Evolutionary conservation across 495 filamentous ascomycete genomes (phyloP), one percentile per base, ranked within the genome.

Genomic region (Tuber aestivum): DNA sequence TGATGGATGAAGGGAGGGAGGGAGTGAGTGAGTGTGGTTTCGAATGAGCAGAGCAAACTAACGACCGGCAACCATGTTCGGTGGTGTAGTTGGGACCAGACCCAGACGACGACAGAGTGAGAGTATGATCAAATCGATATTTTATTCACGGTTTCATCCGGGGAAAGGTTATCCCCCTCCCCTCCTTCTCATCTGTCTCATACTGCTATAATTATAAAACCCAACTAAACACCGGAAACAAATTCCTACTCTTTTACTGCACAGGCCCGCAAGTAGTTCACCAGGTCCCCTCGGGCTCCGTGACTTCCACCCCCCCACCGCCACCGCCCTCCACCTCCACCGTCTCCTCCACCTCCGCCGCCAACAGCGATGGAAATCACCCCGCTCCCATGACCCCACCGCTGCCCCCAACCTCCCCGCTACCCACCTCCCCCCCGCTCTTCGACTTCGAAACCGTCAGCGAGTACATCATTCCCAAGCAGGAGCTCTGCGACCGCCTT

Each of bases 121-220:
- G 65, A 79, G 45, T 50, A 93, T 92, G 93, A 97, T 98, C 84
- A 92, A 94, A 80, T 92, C 93, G 75, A 97, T 98, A 75, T 99
- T 98, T 86, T 97, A 94, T 84, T 92, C 93, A 77, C 91, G 92
- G 75, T 99, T 99, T 86, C 92, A 97, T 80, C 91, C 92, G 20
- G 88, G 92, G 78, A 91, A 97, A 89, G 94, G 94, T 94, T 85
- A 78, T 81, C 74, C 27, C 77, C 44, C 72, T 21, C 44, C 38
- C 37, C 56, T 71, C 71, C 70, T 70, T 1, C 50, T n/a, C 9
- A 32, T 32, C 23, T 61, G 23, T 50, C 40, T 37, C 56, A n/a
- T 45, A 5, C 73, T 48, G 21, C 40, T 8, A 40, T 2, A 7
- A 40, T 2, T 8, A n/a, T n/a, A n/a, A n/a, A 2, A 48, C 65